Conservation (phyloP, 768 basidiomycete species). For the Podaxis pistillaris region DNA sequence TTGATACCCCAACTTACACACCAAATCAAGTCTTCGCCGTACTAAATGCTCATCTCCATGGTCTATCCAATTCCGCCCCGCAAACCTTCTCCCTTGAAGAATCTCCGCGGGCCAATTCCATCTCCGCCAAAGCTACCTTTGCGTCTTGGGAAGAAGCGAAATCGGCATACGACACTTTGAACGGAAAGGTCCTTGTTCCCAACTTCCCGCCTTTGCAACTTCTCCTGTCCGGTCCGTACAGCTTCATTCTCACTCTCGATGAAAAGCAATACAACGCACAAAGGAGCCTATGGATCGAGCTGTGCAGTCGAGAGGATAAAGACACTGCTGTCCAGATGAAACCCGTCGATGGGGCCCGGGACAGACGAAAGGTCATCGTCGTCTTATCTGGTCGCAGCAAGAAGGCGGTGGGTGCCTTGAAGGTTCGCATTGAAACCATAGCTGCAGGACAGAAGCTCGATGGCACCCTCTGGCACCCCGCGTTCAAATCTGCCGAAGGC, state of each 20-base stretch:
- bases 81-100: constrained; percentile 9
- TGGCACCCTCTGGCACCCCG: constrained; percentile 47
- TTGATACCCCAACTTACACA: neutral
- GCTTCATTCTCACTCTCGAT: constrained; percentile 50
- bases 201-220: constrained; percentile 34
- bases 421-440: constrained; percentile 57
- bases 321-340: constrained; percentile 21
- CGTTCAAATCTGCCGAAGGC: constrained; percentile 29
- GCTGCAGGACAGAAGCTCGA: constrained; percentile 48
- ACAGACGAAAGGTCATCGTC: constrained; percentile 31
- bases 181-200: constrained; percentile 26
- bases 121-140: constrained; percentile 42
- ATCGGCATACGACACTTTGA: constrained; percentile 33
- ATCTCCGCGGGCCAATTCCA: neutral
- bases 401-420: constrained; percentile 52
- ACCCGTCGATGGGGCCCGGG: constrained; percentile 26
- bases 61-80: neutral
- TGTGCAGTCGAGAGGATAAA: constrained; percentile 34
- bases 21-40: constrained; percentile 10
- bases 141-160: constrained; percentile 48
- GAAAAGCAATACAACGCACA: constrained; percentile 50
- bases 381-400: constrained; percentile 49
- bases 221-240: constrained; percentile 45
- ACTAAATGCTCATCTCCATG: constrained; percentile 3
- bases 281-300: constrained; percentile 43